Percentiles rank a stretch among this genome's conserved stretches.
These are phyloP conservation scores for Suhomyces coccinellae DNA, from an alignment of 1,139 yeast species.

Conservation along the genomic window DNA sequence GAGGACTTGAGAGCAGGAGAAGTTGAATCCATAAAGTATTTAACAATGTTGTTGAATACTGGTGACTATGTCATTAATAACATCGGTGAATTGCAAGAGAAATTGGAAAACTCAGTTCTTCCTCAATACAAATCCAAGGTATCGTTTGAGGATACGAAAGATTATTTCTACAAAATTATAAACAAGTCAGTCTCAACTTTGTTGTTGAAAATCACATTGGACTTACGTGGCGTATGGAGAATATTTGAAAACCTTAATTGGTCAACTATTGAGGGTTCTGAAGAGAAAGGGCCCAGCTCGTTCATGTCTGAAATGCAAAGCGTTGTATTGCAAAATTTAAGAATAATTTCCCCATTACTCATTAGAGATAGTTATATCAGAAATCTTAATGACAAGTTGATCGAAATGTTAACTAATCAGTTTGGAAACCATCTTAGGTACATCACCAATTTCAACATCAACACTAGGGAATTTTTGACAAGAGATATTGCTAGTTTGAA, in stretches of 20 bases:
- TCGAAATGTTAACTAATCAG: conserved; percentile 62
- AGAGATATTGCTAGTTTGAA: conserved; percentile 70
- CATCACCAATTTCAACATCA: conserved; percentile 64
- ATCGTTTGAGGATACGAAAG: conserved; percentile 57
- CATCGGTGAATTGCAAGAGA: conserved; percentile 71
- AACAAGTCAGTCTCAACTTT: conserved; percentile 59
- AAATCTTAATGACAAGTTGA: conserved; percentile 72
- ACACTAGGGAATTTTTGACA: conserved; percentile 78
- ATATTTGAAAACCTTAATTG: conserved; percentile 83
- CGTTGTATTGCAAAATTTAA: conserved; percentile 46
- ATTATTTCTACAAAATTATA: conserved; percentile 57
- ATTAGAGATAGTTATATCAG: conserved; percentile 72
- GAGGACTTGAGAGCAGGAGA: conserved; percentile 22
- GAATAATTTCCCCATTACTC: conserved; percentile 56
- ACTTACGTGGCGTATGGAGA: conserved; percentile 74
- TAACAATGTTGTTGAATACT: conserved; percentile 78
- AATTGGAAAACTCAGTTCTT: conserved; percentile 50
- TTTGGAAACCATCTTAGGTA: conserved; percentile 58
- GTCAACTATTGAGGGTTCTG: conserved; percentile 51
- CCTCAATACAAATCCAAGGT: conserved; percentile 31
- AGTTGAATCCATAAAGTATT: conserved; percentile 61
- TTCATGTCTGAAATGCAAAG: conserved; percentile 61
- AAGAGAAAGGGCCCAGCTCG: conserved; percentile 47
- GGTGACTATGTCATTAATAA: conserved; percentile 87
- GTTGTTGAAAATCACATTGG: conserved; percentile 58